Percentiles rank a stretch among this genome's conserved stretches.
Conservation (phyloP, 1,284 basidiomycete genomes). For the Tylopilus sp. region DNA sequence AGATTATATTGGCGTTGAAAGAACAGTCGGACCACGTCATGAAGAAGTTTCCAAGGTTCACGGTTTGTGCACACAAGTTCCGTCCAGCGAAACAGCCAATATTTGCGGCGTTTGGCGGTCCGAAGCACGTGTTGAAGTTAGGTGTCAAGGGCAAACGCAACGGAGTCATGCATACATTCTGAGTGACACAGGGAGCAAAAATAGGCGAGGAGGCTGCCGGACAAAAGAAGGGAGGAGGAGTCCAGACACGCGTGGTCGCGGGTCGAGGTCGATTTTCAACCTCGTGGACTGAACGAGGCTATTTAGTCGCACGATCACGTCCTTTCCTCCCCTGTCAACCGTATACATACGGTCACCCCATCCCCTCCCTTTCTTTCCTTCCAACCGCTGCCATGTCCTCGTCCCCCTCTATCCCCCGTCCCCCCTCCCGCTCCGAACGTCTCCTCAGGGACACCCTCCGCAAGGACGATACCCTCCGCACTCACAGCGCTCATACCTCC, state of each 20-base stretch:
- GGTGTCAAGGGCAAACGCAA: neutral
- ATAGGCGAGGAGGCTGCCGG: neutral
- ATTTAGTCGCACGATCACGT: slow-evolving; percentile 28
- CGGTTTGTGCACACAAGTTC: neutral
- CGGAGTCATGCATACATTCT: neutral
- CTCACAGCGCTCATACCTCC: slow-evolving; percentile 9
- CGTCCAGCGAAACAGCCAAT: neutral
- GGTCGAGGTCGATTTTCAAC: neutral
- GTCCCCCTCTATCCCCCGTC: slow-evolving; percentile 18
- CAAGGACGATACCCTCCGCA: slow-evolving; percentile 41
- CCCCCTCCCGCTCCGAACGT: slow-evolving; percentile 46
- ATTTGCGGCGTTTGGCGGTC: slow-evolving; percentile 4
- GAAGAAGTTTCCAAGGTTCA: neutral
- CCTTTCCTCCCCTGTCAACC: slow-evolving; percentile 20
- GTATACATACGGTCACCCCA: slow-evolving; percentile 23
- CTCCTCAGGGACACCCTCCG: slow-evolving; percentile 56
- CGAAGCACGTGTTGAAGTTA: neutral
- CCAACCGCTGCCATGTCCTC: slow-evolving; percentile 12
- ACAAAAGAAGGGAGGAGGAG: neutral
- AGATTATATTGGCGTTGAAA: neutral
- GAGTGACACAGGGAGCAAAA: neutral
- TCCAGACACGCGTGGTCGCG: neutral
- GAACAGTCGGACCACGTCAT: slow-evolving; percentile 4
- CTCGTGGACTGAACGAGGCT: slow-evolving; percentile 30
- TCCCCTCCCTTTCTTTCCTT: neutral